Percentiles rank a stretch among this genome's conserved stretches.
Evolutionary conservation across 331 rosid genomes (phyloP).

Genomic region (Rosa hybrid): DNA sequence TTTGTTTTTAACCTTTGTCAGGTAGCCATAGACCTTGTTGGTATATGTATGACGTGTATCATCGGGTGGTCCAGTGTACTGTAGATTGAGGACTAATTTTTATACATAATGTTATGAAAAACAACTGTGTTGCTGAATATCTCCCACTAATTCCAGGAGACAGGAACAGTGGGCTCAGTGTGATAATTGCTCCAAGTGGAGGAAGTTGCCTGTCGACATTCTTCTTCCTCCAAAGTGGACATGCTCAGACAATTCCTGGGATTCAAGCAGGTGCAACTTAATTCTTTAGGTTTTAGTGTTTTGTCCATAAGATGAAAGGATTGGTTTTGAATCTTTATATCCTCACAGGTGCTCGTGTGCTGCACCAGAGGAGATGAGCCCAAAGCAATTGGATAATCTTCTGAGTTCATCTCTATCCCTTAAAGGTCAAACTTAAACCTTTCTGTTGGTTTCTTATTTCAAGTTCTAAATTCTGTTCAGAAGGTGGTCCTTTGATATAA

Average conservation of each 20-base stretch:
- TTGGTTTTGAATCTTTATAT: slow-evolving; percentile 20
- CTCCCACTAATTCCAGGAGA: slow-evolving; percentile 47
- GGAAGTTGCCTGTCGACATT: slow-evolving; percentile 74
- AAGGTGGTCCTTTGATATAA: not conserved
- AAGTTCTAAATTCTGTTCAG: not conserved
- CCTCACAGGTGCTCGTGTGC: slow-evolving; percentile 64
- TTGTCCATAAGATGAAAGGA: slow-evolving; percentile 18
- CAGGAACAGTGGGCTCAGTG: slow-evolving; percentile 95
- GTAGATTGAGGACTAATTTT: slow-evolving; percentile 8
- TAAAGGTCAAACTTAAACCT: slow-evolving; percentile 54
- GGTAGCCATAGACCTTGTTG: not conserved
- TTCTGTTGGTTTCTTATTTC: not conserved
- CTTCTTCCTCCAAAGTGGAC: slow-evolving; percentile 98
- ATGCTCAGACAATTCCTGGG: slow-evolving; percentile 88
- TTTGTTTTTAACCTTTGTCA: not conserved
- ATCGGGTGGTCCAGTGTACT: slow-evolving; percentile 3
- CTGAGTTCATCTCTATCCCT: slow-evolving; percentile 27
- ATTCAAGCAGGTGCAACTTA: slow-evolving; percentile 63
- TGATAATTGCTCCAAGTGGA: slow-evolving; percentile 95
- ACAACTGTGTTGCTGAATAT: slow-evolving; percentile 25
- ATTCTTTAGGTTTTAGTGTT: slow-evolving; percentile 14
- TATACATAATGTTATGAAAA: not conserved
- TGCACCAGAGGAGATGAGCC: slow-evolving; percentile 64
- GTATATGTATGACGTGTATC: slow-evolving; percentile 17
- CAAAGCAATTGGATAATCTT: slow-evolving; percentile 73